A percentile compares a stretch with the other conserved stretches of the same genome.
Evolutionary conservation across 1,139 yeast species (phyloP).

Genomic region (Nakaseomyces kungkrabaensis): DNA sequence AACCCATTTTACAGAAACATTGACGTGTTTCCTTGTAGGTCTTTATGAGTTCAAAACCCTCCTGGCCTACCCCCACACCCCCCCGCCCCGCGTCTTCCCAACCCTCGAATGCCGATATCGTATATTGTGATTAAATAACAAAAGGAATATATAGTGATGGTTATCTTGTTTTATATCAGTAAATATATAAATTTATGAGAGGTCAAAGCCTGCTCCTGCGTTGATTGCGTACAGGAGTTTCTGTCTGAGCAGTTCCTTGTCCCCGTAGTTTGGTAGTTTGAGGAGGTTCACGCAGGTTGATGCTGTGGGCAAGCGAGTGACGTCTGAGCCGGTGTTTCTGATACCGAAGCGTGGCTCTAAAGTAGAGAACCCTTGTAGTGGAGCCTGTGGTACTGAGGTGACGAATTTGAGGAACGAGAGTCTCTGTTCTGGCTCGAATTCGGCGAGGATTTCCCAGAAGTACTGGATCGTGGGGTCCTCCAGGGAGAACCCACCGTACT

Average conservation of each 20-base stretch:
- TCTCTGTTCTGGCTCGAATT: slow-evolving; percentile 52
- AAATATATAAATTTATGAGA: slow-evolving; percentile 35
- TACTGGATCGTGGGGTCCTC: slow-evolving; percentile 46
- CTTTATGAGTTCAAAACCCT: too few species aligned
- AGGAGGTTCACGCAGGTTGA: slow-evolving; percentile 86
- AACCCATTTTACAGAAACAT: too few species aligned
- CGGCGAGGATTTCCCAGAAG: slow-evolving; percentile 72
- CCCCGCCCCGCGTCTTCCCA: too few species aligned
- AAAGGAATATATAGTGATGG: not conserved
- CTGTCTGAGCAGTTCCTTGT: slow-evolving; percentile 45
- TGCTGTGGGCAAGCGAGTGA: slow-evolving; percentile 71
- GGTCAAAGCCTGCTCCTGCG: slow-evolving; percentile 78
- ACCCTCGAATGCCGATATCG: too few species aligned
- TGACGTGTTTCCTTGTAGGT: too few species aligned
- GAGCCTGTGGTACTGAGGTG: slow-evolving; percentile 86
- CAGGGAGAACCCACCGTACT: slow-evolving; percentile 57
- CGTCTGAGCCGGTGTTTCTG: slow-evolving; percentile 49
- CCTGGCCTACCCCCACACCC: too few species aligned
- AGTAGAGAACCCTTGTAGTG: slow-evolving; percentile 72
- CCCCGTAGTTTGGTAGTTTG: slow-evolving; percentile 71
- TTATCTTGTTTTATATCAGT: not conserved
- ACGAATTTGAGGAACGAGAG: slow-evolving; percentile 69
- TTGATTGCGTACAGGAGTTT: slow-evolving; percentile 71
- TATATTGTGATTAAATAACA: too few species aligned
- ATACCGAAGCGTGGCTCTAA: slow-evolving; percentile 76